phyloP scores from a whole-genome alignment of 2,329 filamentous ascomycete genomes.

The Diaporthe sp. region DNA sequence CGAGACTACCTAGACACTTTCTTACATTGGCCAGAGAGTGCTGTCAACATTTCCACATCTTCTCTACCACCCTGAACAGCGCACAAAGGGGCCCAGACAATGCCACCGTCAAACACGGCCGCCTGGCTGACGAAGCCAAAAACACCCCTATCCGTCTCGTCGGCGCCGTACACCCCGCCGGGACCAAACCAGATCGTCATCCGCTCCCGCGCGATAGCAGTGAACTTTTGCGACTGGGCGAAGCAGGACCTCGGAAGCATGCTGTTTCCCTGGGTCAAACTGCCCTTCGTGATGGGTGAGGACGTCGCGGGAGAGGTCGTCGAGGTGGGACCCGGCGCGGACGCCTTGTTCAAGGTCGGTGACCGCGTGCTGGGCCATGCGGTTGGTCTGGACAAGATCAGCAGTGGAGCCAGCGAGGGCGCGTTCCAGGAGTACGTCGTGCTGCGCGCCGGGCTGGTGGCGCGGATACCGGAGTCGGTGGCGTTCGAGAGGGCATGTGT shows the following conservation, averaged over 20 bases:
- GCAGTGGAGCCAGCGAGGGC: conserved; percentile 42
- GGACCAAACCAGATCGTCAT: conserved; percentile 46
- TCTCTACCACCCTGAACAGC: background rate
- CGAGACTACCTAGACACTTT: fast-evolving
- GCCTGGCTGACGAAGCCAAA: conserved; percentile 20
- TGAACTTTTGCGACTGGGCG: conserved; percentile 48
- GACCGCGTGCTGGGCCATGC: conserved; percentile 51
- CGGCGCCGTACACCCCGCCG: conserved; percentile 14
- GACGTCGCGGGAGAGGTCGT: conserved; percentile 53
- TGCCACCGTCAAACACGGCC: conserved; percentile 30
- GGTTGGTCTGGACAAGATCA: conserved; percentile 43
- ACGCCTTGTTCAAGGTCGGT: conserved; percentile 49
- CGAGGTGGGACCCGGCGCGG: conserved; percentile 47
- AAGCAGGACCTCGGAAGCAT: conserved; percentile 47
- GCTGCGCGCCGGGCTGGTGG: conserved; percentile 11
- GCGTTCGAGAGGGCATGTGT: conserved; percentile 45
- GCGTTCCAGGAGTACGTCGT: conserved; percentile 48
- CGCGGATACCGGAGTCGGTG: conserved; percentile 45
- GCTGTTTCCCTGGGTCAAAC: conserved; percentile 48
- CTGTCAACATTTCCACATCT: fast-evolving
- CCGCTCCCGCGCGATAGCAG: conserved; percentile 48
- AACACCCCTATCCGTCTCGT: background rate
- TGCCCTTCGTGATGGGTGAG: conserved; percentile 51
- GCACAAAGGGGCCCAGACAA: fast-evolving
- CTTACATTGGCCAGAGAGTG: background rate